Evolutionary conservation across 192 early-diverging fungal species (phyloP).

Genomic region (Backusella tuberculispora): DNA sequence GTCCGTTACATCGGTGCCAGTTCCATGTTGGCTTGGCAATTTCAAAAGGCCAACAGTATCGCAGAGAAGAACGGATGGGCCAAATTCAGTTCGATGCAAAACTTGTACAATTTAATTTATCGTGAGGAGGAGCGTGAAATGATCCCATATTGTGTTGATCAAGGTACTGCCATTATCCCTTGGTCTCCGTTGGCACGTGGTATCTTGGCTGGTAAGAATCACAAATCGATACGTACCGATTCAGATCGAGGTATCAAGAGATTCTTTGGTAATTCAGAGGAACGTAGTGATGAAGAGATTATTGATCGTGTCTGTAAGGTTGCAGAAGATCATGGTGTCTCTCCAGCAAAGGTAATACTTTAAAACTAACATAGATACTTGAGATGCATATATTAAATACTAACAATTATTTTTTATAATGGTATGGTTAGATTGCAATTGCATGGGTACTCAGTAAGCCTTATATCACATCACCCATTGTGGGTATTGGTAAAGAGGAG

Average conservation of each 20-base stretch:
- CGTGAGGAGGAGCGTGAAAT: constrained; percentile 66
- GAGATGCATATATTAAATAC: no score
- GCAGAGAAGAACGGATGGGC: constrained; percentile 57
- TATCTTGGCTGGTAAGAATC: constrained; percentile 39
- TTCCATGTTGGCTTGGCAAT: constrained; percentile 50
- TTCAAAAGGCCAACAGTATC: constrained; percentile 46
- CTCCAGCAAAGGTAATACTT: constrained; percentile 32
- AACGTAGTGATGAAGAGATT: constrained; percentile 17
- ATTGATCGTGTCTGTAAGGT: constrained; percentile 33
- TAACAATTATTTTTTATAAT: no score
- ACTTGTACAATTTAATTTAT: constrained; percentile 44
- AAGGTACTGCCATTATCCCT: constrained; percentile 46
- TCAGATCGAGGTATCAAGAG: not conserved
- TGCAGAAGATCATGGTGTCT: constrained; percentile 24
- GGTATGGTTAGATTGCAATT: constrained; percentile 28
- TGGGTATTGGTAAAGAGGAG: constrained; percentile 32
- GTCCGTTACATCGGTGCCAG: constrained; percentile 45
- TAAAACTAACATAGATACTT: no score
- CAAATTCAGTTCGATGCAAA: constrained; percentile 54
- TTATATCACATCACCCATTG: constrained; percentile 25
- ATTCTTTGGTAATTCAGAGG: not conserved
- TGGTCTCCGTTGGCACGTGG: constrained; percentile 58
- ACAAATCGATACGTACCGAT: not conserved
- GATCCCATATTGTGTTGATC: constrained; percentile 48
- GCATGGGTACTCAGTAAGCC: constrained; percentile 36